Percentiles rank a stretch among this genome's conserved stretches.
Evolutionary conservation across 2,329 filamentous ascomycete genomes (phyloP).

Genomic region (Fusarium sp.): DNA sequence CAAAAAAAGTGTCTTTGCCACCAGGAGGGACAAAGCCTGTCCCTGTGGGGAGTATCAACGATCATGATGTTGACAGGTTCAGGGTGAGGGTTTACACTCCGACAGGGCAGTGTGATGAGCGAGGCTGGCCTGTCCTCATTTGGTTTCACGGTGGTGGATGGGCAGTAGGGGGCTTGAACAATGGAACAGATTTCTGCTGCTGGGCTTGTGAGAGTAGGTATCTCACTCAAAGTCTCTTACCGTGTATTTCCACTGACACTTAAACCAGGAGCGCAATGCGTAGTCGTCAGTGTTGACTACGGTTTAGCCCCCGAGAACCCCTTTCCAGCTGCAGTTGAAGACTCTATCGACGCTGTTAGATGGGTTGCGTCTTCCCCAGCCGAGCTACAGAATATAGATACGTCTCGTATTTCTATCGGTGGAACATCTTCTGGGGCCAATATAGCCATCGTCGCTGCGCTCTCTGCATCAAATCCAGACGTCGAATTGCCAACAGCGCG

Average conservation of each 20-base stretch:
- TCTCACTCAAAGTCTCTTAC: not conserved
- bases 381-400: constrained; percentile 43
- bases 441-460: constrained; percentile 39
- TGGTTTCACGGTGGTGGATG: constrained; percentile 57
- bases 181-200: constrained; percentile 50
- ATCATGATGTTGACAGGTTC: constrained; percentile 46
- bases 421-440: constrained; percentile 49
- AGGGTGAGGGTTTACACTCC: constrained; percentile 50
- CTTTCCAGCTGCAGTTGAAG: constrained; percentile 51
- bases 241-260: constrained; percentile 9
- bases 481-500: constrained; percentile 30
- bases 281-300: constrained; percentile 50
- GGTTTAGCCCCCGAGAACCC: constrained; percentile 52
- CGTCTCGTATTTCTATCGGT: constrained; percentile 44
- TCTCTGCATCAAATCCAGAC: constrained; percentile 33
- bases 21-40: constrained; percentile 42
- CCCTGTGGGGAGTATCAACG: constrained; percentile 45
- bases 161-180: constrained; percentile 51
- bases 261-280: constrained; percentile 37
- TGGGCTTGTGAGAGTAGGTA: constrained; percentile 46
- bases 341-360: constrained; percentile 47
- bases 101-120: constrained; percentile 30
- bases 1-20: constrained; percentile 41
- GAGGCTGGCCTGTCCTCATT: constrained; percentile 52
- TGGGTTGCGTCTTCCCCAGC: constrained; percentile 43